phyloP scores from a whole-genome alignment of 768 basidiomycete genomes.

The Boletus rubescentipes region DNA sequence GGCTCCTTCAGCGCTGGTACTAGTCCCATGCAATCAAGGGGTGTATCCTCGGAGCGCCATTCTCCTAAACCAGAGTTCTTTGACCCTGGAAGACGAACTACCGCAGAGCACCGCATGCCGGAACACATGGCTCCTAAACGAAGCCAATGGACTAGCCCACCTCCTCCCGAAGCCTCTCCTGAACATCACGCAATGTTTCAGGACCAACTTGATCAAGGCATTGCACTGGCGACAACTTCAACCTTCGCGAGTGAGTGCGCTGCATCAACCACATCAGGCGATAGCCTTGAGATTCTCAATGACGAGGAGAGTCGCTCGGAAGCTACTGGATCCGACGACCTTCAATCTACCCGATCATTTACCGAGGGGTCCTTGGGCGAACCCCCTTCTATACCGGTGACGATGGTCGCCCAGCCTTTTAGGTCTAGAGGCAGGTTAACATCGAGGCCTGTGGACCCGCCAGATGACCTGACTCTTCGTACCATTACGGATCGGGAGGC shows the following conservation, averaged over 20 bases:
- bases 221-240: slow-evolving; percentile 68
- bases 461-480: slow-evolving; percentile 4
- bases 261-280: slow-evolving; percentile 52
- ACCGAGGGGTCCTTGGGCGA: slow-evolving; percentile 46
- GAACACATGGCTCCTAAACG: slow-evolving; percentile 83
- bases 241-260: slow-evolving; percentile 58
- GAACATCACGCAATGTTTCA: slow-evolving; percentile 68
- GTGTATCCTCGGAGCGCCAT: slow-evolving; percentile 42
- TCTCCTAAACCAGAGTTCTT: slow-evolving; percentile 53
- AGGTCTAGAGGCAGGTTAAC: slow-evolving; percentile 28
- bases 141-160: slow-evolving; percentile 82
- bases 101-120: slow-evolving; percentile 39
- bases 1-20: slow-evolving; percentile 69
- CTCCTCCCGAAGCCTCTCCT: slow-evolving; percentile 71
- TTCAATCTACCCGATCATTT: slow-evolving; percentile 65
- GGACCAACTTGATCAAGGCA: slow-evolving; percentile 59
- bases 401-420: slow-evolving; percentile 6
- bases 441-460: slow-evolving; percentile 12
- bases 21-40: slow-evolving; percentile 54
- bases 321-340: slow-evolving; percentile 63
- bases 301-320: slow-evolving; percentile 67
- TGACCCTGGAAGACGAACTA: slow-evolving; percentile 38
- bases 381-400: slow-evolving; percentile 12
- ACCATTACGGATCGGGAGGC: slow-evolving; percentile 3
- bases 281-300: slow-evolving; percentile 57